Conservation (phyloP, 208 protist species). For the Leptomonas seymouri region DNA sequence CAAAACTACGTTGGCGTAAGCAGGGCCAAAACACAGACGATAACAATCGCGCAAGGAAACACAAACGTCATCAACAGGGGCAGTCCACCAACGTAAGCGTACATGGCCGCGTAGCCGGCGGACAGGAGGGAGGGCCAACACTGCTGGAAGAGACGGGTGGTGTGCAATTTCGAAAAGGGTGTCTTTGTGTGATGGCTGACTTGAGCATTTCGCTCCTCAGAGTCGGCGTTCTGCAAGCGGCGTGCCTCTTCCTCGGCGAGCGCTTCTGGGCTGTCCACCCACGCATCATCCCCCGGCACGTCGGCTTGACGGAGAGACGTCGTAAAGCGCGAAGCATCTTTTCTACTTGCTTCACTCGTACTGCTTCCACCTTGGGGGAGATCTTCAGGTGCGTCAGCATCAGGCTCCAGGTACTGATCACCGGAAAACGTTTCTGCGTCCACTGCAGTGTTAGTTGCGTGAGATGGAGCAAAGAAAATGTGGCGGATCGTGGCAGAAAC, state of each 20-base stretch:
- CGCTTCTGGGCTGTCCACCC: slow-evolving; percentile 68
- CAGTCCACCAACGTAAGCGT: slow-evolving; percentile 54
- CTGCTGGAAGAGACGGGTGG: slow-evolving; percentile 28
- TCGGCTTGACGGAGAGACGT: not conserved
- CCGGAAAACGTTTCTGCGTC: not conserved
- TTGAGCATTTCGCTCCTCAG: not conserved
- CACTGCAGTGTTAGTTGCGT: too few species aligned
- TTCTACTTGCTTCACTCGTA: not conserved
- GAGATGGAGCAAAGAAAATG: slow-evolving; percentile 3
- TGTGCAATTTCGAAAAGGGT: not conserved
- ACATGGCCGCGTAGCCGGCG: slow-evolving; percentile 53
- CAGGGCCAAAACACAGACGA: slow-evolving; percentile 28
- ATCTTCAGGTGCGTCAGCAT: too few species aligned
- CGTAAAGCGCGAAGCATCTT: not conserved
- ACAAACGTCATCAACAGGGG: slow-evolving; percentile 60
- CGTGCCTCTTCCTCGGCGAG: slow-evolving; percentile 39
- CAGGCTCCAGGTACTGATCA: too few species aligned
- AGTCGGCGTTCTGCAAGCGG: not conserved
- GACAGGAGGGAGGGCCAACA: slow-evolving; percentile 52
- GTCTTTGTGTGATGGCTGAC: too few species aligned
- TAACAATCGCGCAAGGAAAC: slow-evolving; percentile 40
- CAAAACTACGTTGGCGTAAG: not conserved
- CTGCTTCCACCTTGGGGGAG: too few species aligned
- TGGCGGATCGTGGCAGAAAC: not conserved
- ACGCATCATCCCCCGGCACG: slow-evolving; percentile 59